These are phyloP conservation scores for Paecilomyces dactylethromorphus DNA, from an alignment of 2,329 filamentous ascomycete genomes.

Conservation along the genomic window DNA sequence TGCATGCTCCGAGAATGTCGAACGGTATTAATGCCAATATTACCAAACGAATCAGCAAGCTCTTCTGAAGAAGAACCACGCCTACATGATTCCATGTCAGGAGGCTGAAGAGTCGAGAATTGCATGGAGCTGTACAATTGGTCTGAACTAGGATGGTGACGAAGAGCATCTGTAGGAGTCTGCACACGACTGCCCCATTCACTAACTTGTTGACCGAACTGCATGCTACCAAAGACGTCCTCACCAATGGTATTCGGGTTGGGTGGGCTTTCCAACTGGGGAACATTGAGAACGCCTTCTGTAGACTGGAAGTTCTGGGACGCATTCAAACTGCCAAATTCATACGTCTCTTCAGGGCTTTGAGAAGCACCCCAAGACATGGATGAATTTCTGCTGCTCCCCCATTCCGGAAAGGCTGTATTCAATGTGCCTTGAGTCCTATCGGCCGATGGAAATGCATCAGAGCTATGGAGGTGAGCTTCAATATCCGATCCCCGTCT, in stretches of 20 bases:
- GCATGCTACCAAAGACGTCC: conserved; percentile 4
- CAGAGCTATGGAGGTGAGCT: conserved; percentile 22
- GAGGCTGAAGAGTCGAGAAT: conserved; percentile 23
- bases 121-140: conserved; percentile 24
- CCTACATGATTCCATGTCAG: conserved; percentile 20
- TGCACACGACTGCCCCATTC: conserved; percentile 20
- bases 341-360: conserved; percentile 16
- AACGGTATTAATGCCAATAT: conserved; percentile 27
- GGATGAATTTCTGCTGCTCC: conserved; percentile 18
- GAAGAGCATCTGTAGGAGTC: conserved; percentile 12
- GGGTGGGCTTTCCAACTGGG: conserved; percentile 12
- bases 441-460: conserved; percentile 13
- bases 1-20: conserved; percentile 15
- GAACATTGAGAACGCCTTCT: conserved; percentile 15
- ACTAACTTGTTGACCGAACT: conserved; percentile 8
- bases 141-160: conserved; percentile 17
- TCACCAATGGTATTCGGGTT: conserved; percentile 6
- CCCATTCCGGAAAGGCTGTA: conserved; percentile 21
- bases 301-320: conserved; percentile 13
- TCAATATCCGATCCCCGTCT: conserved; percentile 17
- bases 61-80: conserved; percentile 30
- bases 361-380: conserved; percentile 21
- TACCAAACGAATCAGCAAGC: conserved; percentile 24
- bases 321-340: conserved; percentile 15
- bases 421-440: conserved; percentile 12